Conservation (phyloP, 1,284 basidiomycete species). For the Fistulina hepatica region DNA sequence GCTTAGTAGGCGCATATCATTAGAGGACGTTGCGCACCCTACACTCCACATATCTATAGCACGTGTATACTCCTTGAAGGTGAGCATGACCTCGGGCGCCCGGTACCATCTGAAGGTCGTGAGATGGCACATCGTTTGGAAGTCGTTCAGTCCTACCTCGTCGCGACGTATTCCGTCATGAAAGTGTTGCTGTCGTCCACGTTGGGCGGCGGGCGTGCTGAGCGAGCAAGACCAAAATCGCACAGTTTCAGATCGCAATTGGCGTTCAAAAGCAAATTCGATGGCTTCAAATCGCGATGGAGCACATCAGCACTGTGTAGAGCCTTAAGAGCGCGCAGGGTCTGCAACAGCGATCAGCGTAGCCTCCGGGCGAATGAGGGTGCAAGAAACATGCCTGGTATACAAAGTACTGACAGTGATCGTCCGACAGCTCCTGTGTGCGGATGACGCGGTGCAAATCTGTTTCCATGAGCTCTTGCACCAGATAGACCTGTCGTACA, state of each 20-base stretch:
- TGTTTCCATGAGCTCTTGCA: slow-evolving; percentile 88
- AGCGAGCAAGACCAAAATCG: slow-evolving; percentile 87
- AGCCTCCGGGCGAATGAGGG: slow-evolving; percentile 4
- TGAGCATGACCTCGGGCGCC: slow-evolving; percentile 92
- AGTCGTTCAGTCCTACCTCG: slow-evolving; percentile 36
- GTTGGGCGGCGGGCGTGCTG: slow-evolving; percentile 70
- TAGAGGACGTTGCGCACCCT: no score
- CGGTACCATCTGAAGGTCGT: slow-evolving; percentile 71
- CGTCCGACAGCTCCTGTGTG: slow-evolving; percentile 76
- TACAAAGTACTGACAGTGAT: slow-evolving; percentile 93
- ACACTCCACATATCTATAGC: slow-evolving; percentile 93
- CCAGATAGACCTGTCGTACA: slow-evolving; percentile 49
- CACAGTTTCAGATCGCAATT: slow-evolving; percentile 96
- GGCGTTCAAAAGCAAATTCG: slow-evolving; percentile 84
- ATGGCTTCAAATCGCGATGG: slow-evolving; percentile 87
- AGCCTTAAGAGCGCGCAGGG: slow-evolving; percentile 83
- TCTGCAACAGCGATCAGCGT: slow-evolving; percentile 39
- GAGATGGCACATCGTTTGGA: neutral
- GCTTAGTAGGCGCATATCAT: no score
- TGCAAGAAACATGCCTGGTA: slow-evolving; percentile 57
- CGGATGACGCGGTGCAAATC: slow-evolving; percentile 83
- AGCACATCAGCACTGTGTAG: slow-evolving; percentile 86
- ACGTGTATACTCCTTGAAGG: slow-evolving; percentile 88
- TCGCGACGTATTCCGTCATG: slow-evolving; percentile 93
- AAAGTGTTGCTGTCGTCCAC: slow-evolving; percentile 79